Conservation (phyloP, 352 stramenopile genomes). For the Globisporangium nodosum region DNA sequence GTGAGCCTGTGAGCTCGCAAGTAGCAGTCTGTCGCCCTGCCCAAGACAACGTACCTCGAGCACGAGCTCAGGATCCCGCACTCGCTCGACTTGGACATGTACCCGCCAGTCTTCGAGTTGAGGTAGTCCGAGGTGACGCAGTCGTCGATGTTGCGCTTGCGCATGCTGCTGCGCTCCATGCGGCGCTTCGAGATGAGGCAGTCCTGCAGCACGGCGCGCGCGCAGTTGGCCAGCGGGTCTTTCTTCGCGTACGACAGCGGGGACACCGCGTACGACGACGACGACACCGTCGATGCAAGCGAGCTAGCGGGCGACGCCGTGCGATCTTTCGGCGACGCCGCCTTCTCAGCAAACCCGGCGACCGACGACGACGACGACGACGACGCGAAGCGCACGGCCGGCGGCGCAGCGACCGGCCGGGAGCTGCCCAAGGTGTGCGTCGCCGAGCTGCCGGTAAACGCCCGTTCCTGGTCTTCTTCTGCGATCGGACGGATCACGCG, state of each 20-base stretch:
- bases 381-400: conserved; percentile 7
- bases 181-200: conserved; percentile 55
- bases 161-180: conserved; percentile 45
- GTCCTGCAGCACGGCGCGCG: conserved; percentile 60
- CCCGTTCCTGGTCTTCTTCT: conserved; percentile 8
- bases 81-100: conserved; percentile 34
- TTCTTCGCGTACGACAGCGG: conserved; percentile 32
- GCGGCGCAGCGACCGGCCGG: background rate
- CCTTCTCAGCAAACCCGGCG: background rate
- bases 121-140: conserved; percentile 27
- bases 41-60: conserved; percentile 33
- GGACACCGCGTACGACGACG: conserved; percentile 32
- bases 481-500: conserved; percentile 9
- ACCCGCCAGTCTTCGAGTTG: conserved; percentile 28
- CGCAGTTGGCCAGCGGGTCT: conserved; percentile 56
- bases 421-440: background rate
- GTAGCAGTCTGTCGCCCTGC: background rate
- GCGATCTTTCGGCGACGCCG: conserved; percentile 10
- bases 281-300: conserved; percentile 29
- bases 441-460: background rate
- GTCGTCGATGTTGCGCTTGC: conserved; percentile 65
- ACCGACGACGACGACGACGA: background rate
- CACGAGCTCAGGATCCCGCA: conserved; percentile 36
- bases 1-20: background rate
- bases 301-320: conserved; percentile 23